Conservation (phyloP, 306 rosid genomes). For the Pyrus betulifolia region DNA sequence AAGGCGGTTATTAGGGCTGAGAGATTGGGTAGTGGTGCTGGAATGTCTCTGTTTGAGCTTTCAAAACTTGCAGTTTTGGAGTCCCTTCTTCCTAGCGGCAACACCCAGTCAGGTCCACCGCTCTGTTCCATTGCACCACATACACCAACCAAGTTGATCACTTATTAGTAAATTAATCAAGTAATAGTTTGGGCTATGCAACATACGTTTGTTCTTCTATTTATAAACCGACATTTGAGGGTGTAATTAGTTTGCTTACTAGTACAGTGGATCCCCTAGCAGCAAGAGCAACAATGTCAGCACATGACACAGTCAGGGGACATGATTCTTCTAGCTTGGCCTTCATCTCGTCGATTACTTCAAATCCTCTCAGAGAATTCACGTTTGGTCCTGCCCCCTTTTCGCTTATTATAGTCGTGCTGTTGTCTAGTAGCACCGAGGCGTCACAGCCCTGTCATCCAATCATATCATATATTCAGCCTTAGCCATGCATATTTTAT, state of each 20-base stretch:
- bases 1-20: constrained; percentile 44
- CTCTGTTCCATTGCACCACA: constrained; percentile 40
- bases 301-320: constrained; percentile 69
- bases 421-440: too few relatives aligned
- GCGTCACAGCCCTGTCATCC: too few relatives aligned
- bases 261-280: constrained; percentile 68
- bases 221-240: too few relatives aligned
- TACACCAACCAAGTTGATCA: background rate
- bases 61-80: constrained; percentile 48
- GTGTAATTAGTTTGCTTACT: constrained; percentile 25
- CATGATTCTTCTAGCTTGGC: too few relatives aligned
- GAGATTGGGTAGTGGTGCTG: constrained; percentile 63
- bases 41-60: constrained; percentile 55
- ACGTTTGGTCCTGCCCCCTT: too few relatives aligned
- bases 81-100: constrained; percentile 82
- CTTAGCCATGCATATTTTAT: too few relatives aligned
- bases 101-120: constrained; percentile 81
- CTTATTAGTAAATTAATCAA: background rate
- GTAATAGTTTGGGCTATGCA: too few relatives aligned
- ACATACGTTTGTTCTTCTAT: too few relatives aligned
- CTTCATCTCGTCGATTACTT: too few relatives aligned
- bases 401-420: too few relatives aligned
- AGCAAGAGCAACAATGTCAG: constrained; percentile 82
- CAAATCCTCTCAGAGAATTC: too few relatives aligned
- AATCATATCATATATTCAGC: too few relatives aligned